Evolutionary conservation across 2,329 filamentous ascomycete genomes (phyloP), one percentile per base, ranked within the genome.

Genomic region (Samsoniella hepiali): DNA sequence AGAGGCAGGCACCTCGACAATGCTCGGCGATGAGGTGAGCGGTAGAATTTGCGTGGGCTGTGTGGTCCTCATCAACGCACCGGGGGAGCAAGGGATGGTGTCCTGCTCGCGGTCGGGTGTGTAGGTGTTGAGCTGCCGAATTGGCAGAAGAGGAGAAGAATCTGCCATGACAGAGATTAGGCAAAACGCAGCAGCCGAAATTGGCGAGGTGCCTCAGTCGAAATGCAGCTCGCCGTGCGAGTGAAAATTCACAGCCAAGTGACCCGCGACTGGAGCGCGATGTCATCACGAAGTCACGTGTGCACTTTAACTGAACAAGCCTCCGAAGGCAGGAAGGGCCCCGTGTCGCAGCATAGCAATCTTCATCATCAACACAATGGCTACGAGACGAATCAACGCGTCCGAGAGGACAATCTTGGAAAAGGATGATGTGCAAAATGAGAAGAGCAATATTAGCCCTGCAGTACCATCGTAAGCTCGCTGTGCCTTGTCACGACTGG

Each of bases 1-100:
- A 3, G 93, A 97, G n/a, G 91, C 91, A 36, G 89, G 88, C 3
- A 97, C 93, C 74, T 97, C 93, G 63, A 97, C 72, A 22, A 79
- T 70, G 40, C 79, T 78, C 0, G 83, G 82, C 8, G 81, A 79
- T 31, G 76, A 76, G 51, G 69, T 66, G 36, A 70, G 62, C 2
- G 70, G 62, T 27, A 83, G 72, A 17, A 83, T 71, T 65, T 84
- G 81, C 1, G 80, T 83, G 0, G 80, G 74, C 65, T 82, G 80
- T 32, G 81, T 56, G 71, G 72, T 42, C 27, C 69, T 70, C 32
- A 76, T 67, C 45, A 78, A 73, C 22, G 73, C 74, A 13, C 75
- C 71, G 1, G 78, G 78, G 5, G 77, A 79, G 70, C 76, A 78
- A 42, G 78, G 78, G 27, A 81, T 76, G n/a, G 81, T 83, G 58